Evolutionary conservation across 305 asterid species (phyloP), one percentile per base, ranked within the genome.

Genomic region (Fraxinus xanthoxyloides): DNA sequence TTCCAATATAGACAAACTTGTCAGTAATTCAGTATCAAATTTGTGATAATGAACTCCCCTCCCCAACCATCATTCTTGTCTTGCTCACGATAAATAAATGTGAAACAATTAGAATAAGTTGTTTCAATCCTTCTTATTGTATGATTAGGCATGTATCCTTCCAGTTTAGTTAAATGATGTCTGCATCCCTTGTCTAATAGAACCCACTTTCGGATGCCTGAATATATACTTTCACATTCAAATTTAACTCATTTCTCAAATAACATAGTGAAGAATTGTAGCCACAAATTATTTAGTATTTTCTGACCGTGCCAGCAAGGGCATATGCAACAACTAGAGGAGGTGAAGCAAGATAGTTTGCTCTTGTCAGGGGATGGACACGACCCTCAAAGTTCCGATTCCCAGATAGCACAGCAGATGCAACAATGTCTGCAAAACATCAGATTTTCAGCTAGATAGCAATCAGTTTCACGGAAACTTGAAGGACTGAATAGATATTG

Each of bases 311-410:
- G 87, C 99, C 99, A 87, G 98, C 97, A 88, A 95, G 98, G 72
- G 99, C 99, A 88, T 95, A 95, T 12, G 98, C 99, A 61, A 95
- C 98, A 80, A 95, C 99, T 15, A 95, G 86, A 78, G 99, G 99
- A 80, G 99, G 99, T 76, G 98, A 94, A 81, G 99, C 99, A 83
- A 95, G 97, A 86, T 95, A 95, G 87, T 95, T 95, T 54, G 98
- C 97, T 83, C 99, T 93, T 76, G 99, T 95, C 87, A 94, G 86
- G 76, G 99, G 86, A 84, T 94, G 99, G 82, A 94, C 98, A 84
- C 99, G 98, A 13, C 98, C 99, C 90, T 95, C 98, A 56, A 95
- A 94, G 82, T 94, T 95, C 77, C 98, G 92, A 63, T 94, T 95
- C 77, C 99, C 99, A 80, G 99, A 95, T 80, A 95, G 98, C 67